phyloP scores from a whole-genome alignment of 176 grass and related monocot genomes.

The Oryza nivara region DNA sequence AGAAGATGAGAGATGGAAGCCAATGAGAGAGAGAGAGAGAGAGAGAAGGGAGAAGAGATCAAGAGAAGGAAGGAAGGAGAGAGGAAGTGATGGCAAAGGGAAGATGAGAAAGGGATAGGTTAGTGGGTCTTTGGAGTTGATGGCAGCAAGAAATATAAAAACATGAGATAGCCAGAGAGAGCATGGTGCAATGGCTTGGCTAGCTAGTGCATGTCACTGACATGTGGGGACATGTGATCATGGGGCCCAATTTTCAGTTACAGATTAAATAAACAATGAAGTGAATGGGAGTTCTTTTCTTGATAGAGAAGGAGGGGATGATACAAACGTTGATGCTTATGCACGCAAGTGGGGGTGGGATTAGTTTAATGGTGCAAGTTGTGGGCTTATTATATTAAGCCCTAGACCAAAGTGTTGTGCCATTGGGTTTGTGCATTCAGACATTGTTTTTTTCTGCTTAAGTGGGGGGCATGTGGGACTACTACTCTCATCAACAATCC shows the following conservation, averaged over 20 bases:
- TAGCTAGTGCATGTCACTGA: not conserved
- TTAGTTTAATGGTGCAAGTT: constrained; percentile 60
- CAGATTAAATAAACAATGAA: too few species aligned
- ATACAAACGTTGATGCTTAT: constrained; percentile 54
- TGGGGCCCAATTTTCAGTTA: not conserved
- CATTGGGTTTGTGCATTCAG: constrained; percentile 38
- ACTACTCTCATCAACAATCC: constrained; percentile 21
- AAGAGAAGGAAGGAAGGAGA: not conserved
- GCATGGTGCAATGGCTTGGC: not conserved
- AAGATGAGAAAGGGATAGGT: constrained; percentile 41
- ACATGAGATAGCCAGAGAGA: constrained; percentile 30
- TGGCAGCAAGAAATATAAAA: constrained; percentile 52
- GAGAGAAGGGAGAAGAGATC: constrained; percentile 14
- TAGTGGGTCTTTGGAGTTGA: constrained; percentile 53
- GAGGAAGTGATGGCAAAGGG: constrained; percentile 26
- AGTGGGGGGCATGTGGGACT: constrained; percentile 49
- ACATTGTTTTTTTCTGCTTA: constrained; percentile 31
- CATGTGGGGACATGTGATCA: not conserved
- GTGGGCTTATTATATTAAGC: constrained; percentile 45
- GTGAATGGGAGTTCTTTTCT: constrained; percentile 40
- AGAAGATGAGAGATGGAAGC: constrained; percentile 22
- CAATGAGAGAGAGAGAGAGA: not conserved
- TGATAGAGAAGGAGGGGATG: constrained; percentile 32
- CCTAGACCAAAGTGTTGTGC: constrained; percentile 36
- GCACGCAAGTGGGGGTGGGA: constrained; percentile 48